These are phyloP conservation scores for Colletotrichum chlorophyti DNA, from an alignment of 2,329 filamentous ascomycete genomes.

Conservation along the genomic window DNA sequence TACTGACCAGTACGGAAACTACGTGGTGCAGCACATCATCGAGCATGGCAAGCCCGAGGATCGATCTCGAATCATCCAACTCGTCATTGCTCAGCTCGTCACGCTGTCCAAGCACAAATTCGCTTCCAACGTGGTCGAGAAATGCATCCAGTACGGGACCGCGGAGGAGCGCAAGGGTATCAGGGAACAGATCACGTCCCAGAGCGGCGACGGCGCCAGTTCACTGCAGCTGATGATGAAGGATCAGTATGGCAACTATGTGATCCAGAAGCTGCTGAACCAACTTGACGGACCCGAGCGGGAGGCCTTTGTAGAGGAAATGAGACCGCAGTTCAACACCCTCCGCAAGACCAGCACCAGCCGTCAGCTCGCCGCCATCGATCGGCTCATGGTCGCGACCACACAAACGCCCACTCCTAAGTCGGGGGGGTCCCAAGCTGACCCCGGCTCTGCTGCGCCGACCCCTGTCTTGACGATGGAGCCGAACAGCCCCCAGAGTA, in stretches of 20 bases:
- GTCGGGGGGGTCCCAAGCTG: conserved; percentile 29
- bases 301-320: conserved; percentile 65
- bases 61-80: conserved; percentile 72
- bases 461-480: conserved; percentile 74
- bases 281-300: conserved; percentile 67
- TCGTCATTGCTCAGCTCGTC: conserved; percentile 76
- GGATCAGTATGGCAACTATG: conserved; percentile 95
- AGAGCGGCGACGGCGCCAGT: conserved; percentile 69
- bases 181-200: conserved; percentile 65
- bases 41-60: conserved; percentile 77
- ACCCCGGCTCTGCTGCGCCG: conserved; percentile 61
- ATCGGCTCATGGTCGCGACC: conserved; percentile 56
- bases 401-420: conserved; percentile 25
- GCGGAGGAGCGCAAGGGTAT: conserved; percentile 74
- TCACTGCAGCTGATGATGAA: conserved; percentile 81
- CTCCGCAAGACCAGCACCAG: conserved; percentile 70
- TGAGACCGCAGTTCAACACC: conserved; percentile 66
- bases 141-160: conserved; percentile 79
- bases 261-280: conserved; percentile 85
- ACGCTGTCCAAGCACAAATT: conserved; percentile 91
- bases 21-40: conserved; percentile 93
- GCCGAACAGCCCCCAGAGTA: conserved; percentile 73
- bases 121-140: conserved; percentile 96
- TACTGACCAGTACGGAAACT: conserved; percentile 91
- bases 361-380: conserved; percentile 71